Percentiles rank a stretch among this genome's conserved stretches.
These are phyloP conservation scores for Leccinum ochraceum DNA, from an alignment of 768 basidiomycete genomes.

Conservation along the genomic window DNA sequence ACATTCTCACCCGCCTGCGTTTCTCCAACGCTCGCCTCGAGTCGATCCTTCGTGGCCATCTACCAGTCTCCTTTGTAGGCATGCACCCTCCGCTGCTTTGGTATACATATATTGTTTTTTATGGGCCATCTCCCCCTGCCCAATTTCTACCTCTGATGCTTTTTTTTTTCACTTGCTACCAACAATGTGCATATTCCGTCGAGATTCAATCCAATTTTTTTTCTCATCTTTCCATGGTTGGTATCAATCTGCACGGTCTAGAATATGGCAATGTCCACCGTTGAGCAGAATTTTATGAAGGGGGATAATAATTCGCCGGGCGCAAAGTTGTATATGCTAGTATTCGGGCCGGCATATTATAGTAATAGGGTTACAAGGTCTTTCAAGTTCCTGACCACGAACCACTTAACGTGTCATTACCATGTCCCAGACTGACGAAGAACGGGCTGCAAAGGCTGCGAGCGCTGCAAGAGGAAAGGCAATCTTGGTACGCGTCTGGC, in stretches of 20 bases:
- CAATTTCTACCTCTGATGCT: slow-evolving; percentile 36
- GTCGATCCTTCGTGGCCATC: slow-evolving; percentile 61
- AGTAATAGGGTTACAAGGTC: neutral
- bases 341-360: neutral
- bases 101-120: slow-evolving; percentile 40
- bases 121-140: slow-evolving; percentile 33
- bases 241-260: neutral
- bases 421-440: slow-evolving; percentile 56
- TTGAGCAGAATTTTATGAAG: slow-evolving; percentile 8
- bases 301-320: slow-evolving; percentile 1
- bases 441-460: slow-evolving; percentile 79
- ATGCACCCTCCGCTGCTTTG: slow-evolving; percentile 35
- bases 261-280: neutral
- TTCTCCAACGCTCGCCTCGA: slow-evolving; percentile 49
- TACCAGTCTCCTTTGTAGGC: slow-evolving; percentile 37
- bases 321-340: neutral
- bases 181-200: slow-evolving; percentile 48
- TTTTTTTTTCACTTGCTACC: slow-evolving; percentile 39
- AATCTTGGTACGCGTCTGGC: slow-evolving; percentile 50
- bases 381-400: slow-evolving; percentile 3
- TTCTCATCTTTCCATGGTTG: slow-evolving; percentile 7
- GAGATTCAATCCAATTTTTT: slow-evolving; percentile 38
- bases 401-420: slow-evolving; percentile 9
- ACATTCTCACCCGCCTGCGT: slow-evolving; percentile 54
- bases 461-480: slow-evolving; percentile 86